Evolutionary conservation across 768 basidiomycete species (phyloP), one percentile per base, ranked within the genome.

Genomic region (Mycena metata): DNA sequence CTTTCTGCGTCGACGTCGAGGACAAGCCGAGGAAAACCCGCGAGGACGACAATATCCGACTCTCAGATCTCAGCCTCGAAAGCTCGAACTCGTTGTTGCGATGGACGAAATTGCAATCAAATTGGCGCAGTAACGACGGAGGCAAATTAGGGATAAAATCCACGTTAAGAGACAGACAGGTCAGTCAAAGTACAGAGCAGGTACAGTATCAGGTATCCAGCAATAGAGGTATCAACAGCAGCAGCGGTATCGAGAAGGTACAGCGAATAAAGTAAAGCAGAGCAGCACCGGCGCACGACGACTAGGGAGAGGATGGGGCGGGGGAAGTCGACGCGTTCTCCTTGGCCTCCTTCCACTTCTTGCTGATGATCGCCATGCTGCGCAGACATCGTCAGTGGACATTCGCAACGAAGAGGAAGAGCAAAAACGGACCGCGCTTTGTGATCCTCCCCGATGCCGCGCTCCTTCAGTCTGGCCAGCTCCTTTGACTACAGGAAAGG

Each of bases 341-440:
- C n/a, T 57, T 57, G 9, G 39, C 23, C 6, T 15, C 42, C 10
- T 58, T 24, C 43, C 43, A 58, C 17, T 33, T 46, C 30, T 46
- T 33, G 4, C 19, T 4, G 6, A 43, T 43, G 11, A 24, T 5
- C 3, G 17, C 23, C n/a, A 19, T 30, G 43, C 57, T 58, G 57
- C 24, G 42, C 39, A 10, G 15, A 15, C 39, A 45, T 21, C 30
- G 57, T 46, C 43, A 45, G 57, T 17, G 30, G 35, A 19, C 9
- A 19, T 36, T 19, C 51, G 10, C 35, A 11, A 30, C 15, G 36
- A 30, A 21, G 7, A 24, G 24, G 13, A 55, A 26, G 21, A 15
- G 39, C 5, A 51, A 35, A 42, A n/a, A 60, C 57, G 43, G 23
- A 60, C 62, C 63, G 57, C 6, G 54, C 63, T 9, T 42, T 16